A percentile compares a stretch with the other conserved stretches of the same genome.
Evolutionary conservation across 169 alveolate species (phyloP).

Genomic region (Besnoitia besnoiti): DNA sequence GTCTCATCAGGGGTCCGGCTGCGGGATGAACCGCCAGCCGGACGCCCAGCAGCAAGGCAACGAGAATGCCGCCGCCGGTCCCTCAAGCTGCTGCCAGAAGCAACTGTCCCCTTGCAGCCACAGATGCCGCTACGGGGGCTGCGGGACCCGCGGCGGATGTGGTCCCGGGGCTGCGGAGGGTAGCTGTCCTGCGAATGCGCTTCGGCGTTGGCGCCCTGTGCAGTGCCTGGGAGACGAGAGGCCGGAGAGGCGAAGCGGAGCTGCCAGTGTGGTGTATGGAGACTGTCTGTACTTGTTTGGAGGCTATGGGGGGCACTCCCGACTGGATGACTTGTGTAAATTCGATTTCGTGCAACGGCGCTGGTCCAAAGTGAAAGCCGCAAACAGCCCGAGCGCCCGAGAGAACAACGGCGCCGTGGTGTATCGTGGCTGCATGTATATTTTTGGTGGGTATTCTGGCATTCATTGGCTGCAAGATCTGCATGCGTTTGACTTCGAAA

Average conservation of each 20-base stretch:
- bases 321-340: conserved; percentile 81
- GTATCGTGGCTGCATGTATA: conserved; percentile 80
- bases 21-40: background rate
- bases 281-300: conserved; percentile 80
- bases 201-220: background rate
- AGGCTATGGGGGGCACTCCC: conserved; percentile 82
- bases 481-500: conserved; percentile 82
- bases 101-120: background rate
- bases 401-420: conserved; percentile 85
- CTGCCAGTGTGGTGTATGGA: conserved; percentile 58
- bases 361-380: conserved; percentile 48
- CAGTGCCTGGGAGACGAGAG: conserved; percentile 26
- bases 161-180: background rate
- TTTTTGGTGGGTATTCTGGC: conserved; percentile 90
- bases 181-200: background rate
- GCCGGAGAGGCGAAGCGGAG: conserved; percentile 18
- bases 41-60: background rate
- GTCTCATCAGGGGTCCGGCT: background rate
- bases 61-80: conserved; percentile 15
- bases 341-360: conserved; percentile 70
- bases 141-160: background rate
- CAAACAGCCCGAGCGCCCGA: conserved; percentile 75
- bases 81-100: background rate
- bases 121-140: background rate
- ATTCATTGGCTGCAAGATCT: conserved; percentile 85